phyloP scores from a whole-genome alignment of 345 rosid genomes.

The Salix caprea region DNA sequence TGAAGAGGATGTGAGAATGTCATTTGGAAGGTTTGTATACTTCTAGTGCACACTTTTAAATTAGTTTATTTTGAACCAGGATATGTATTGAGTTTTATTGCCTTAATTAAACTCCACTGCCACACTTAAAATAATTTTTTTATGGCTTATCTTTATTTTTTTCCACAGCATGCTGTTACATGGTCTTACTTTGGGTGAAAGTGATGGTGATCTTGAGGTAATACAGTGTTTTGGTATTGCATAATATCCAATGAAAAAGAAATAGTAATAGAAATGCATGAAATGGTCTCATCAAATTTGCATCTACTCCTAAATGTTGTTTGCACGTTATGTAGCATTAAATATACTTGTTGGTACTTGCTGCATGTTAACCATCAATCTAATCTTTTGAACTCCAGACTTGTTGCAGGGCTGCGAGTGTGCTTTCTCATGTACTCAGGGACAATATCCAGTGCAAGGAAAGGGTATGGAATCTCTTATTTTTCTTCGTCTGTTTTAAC shows the following conservation, averaged over 20 bases:
- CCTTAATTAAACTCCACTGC: background rate
- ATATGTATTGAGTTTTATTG: background rate
- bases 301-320: background rate
- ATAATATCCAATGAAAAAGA: background rate
- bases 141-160: background rate
- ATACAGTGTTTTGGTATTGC: background rate
- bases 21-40: conserved; percentile 83
- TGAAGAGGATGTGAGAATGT: conserved; percentile 89
- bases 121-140: background rate
- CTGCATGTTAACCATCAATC: conserved; percentile 11
- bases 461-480: conserved; percentile 47
- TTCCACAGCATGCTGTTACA: conserved; percentile 72
- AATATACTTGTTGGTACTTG: conserved; percentile 11
- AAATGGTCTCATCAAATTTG: conserved; percentile 3
- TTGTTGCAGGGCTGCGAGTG: conserved; percentile 95
- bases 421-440: conserved; percentile 78
- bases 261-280: background rate
- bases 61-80: background rate
- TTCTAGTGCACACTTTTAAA: background rate
- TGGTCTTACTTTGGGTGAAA: conserved; percentile 82
- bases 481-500: background rate
- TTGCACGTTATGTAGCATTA: conserved; percentile 2
- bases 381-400: conserved; percentile 51
- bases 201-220: conserved; percentile 95
- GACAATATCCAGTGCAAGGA: conserved; percentile 80